phyloP scores from a whole-genome alignment of 2,329 filamentous ascomycete genomes.

The Curvularia spicifera region DNA sequence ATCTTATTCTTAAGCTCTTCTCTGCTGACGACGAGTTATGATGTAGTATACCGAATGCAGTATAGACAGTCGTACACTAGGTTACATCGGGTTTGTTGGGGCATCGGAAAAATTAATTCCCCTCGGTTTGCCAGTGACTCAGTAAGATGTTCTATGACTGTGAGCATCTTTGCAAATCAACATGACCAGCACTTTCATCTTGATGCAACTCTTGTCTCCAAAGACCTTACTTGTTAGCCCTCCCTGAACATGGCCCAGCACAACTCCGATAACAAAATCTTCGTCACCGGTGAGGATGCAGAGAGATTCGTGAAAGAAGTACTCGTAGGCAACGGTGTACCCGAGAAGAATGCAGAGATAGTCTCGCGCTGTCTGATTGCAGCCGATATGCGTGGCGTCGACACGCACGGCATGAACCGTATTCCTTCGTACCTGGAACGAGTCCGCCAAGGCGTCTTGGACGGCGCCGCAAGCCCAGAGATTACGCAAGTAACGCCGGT shows the following conservation, averaged over 20 bases:
- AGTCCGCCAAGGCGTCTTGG: slow-evolving; percentile 71
- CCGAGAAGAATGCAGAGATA: slow-evolving; percentile 63
- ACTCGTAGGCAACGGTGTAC: slow-evolving; percentile 66
- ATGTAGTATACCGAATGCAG: background rate
- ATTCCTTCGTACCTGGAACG: slow-evolving; percentile 79
- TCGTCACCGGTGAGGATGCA: slow-evolving; percentile 25
- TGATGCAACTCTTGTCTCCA: background rate
- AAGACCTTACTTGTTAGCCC: background rate
- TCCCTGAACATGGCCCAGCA: slow-evolving; percentile 3
- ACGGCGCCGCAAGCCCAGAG: slow-evolving; percentile 64
- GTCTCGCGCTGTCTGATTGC: slow-evolving; percentile 71
- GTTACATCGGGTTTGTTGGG: background rate
- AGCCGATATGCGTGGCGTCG: slow-evolving; percentile 80
- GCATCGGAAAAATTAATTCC: background rate
- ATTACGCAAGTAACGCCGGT: slow-evolving; percentile 71
- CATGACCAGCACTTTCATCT: background rate
- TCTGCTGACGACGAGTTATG: background rate
- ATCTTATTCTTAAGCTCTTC: no score
- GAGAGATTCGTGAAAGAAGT: slow-evolving; percentile 59
- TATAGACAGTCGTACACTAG: background rate
- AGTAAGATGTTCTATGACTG: background rate
- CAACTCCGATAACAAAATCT: background rate
- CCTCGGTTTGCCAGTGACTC: background rate
- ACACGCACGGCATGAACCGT: slow-evolving; percentile 80
- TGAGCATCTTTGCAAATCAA: background rate